phyloP scores from a whole-genome alignment of 83 land plant genomes.

The Picea engelmannii region DNA sequence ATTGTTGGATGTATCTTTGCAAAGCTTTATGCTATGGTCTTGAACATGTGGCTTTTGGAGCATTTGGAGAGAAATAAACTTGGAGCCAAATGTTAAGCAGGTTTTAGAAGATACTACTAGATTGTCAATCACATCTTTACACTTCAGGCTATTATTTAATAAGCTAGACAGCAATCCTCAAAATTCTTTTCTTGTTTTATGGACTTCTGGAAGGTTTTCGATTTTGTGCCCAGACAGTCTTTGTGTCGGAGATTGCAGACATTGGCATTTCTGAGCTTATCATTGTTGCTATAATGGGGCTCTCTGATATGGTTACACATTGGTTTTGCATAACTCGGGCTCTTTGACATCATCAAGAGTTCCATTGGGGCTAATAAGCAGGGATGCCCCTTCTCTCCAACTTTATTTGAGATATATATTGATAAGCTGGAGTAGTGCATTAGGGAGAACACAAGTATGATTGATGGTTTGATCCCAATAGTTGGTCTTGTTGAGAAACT shows the following conservation, averaged over 20 bases:
- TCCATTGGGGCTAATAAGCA: too few species aligned
- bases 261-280: too few species aligned
- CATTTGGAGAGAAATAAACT: neutral
- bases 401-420: too few species aligned
- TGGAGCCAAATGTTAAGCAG: neutral
- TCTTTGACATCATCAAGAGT: too few species aligned
- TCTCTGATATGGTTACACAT: too few species aligned
- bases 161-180: neutral
- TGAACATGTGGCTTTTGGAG: neutral
- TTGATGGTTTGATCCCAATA: too few species aligned
- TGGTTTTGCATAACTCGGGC: too few species aligned
- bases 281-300: too few species aligned
- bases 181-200: neutral
- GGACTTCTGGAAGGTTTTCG: neutral
- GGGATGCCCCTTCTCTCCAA: too few species aligned
- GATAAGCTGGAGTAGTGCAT: too few species aligned
- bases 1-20: neutral
- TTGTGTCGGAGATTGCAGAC: neutral
- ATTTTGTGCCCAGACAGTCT: neutral
- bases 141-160: neutral
- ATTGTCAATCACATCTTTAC: neutral
- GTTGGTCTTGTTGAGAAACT: too few species aligned
- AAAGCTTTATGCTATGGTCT: neutral
- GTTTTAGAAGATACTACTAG: neutral
- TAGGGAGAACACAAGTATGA: too few species aligned